Conservation (phyloP, 352 stramenopile genomes). For the Globisporangium echinulatum region DNA sequence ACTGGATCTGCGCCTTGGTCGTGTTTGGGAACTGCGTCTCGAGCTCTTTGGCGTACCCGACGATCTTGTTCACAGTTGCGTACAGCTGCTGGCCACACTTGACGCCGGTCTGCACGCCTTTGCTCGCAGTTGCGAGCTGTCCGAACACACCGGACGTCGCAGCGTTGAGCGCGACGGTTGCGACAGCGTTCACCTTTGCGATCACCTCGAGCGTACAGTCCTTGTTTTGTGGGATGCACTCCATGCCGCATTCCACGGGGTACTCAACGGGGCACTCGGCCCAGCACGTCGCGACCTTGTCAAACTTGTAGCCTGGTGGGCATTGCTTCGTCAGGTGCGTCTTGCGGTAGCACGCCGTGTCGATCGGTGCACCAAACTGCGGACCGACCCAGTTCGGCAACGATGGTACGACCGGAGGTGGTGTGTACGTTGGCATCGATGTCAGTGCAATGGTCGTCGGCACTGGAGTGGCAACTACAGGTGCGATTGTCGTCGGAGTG, state of each 20-base stretch:
- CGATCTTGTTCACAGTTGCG: constrained; percentile 33
- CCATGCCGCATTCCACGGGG: constrained; percentile 58
- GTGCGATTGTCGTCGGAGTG: not conserved
- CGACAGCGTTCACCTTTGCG: constrained; percentile 39
- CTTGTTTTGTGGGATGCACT: constrained; percentile 66
- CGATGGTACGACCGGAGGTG: constrained; percentile 1
- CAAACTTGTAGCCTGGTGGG: constrained; percentile 11
- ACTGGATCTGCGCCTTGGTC: constrained; percentile 41
- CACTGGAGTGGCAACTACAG: not conserved
- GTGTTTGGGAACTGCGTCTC: constrained; percentile 28
- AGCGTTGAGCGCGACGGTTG: constrained; percentile 41
- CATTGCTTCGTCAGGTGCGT: constrained; percentile 15
- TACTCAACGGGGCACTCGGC: constrained; percentile 66
- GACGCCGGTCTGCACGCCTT: constrained; percentile 34
- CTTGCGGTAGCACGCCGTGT: constrained; percentile 21
- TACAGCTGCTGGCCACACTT: constrained; percentile 49
- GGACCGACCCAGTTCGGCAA: constrained; percentile 19
- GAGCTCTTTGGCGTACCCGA: constrained; percentile 31
- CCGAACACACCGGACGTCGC: constrained; percentile 51
- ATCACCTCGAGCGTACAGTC: constrained; percentile 49
- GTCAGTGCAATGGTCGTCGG: not conserved
- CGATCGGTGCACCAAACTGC: constrained; percentile 9
- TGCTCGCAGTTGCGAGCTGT: constrained; percentile 29
- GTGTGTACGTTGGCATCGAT: constrained; percentile 1
- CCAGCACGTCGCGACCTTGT: constrained; percentile 42